phyloP scores from a whole-genome alignment of 2,329 filamentous ascomycete genomes.

The Penicillium sumatraense region DNA sequence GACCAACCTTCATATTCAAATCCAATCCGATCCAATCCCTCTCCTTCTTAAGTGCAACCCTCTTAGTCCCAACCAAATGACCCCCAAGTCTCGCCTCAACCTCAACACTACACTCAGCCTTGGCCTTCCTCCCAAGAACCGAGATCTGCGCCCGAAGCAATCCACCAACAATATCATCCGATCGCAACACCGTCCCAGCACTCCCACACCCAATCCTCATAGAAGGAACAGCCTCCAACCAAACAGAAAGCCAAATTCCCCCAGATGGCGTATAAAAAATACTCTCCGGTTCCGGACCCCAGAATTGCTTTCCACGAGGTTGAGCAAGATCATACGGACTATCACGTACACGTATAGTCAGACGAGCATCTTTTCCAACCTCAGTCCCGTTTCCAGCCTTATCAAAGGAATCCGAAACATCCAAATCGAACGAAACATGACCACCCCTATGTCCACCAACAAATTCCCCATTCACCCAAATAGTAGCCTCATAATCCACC shows the following conservation, averaged over 20 bases:
- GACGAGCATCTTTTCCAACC: slow-evolving; percentile 40
- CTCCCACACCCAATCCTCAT: slow-evolving; percentile 63
- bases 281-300: slow-evolving; percentile 54
- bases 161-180: slow-evolving; percentile 59
- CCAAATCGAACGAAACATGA: slow-evolving; percentile 65
- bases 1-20: slow-evolving; percentile 54
- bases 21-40: slow-evolving; percentile 55
- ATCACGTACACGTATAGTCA: slow-evolving; percentile 66
- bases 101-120: slow-evolving; percentile 53
- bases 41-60: slow-evolving; percentile 53
- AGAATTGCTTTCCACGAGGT: slow-evolving; percentile 71
- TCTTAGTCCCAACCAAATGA: slow-evolving; percentile 51
- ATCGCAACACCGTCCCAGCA: slow-evolving; percentile 63
- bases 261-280: slow-evolving; percentile 75
- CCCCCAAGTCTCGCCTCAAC: slow-evolving; percentile 60
- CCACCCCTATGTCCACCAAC: slow-evolving; percentile 62
- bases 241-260: slow-evolving; percentile 77
- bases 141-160: slow-evolving; percentile 57
- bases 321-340: slow-evolving; percentile 68
- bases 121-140: slow-evolving; percentile 45
- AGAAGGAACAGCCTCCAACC: slow-evolving; percentile 61
- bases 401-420: slow-evolving; percentile 52
- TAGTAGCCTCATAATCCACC: slow-evolving; percentile 55
- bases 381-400: no score
- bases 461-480: slow-evolving; percentile 61